These are phyloP conservation scores for Chalciporus piperatoides DNA, from an alignment of 1,284 basidiomycete genomes.

Conservation along the genomic window DNA sequence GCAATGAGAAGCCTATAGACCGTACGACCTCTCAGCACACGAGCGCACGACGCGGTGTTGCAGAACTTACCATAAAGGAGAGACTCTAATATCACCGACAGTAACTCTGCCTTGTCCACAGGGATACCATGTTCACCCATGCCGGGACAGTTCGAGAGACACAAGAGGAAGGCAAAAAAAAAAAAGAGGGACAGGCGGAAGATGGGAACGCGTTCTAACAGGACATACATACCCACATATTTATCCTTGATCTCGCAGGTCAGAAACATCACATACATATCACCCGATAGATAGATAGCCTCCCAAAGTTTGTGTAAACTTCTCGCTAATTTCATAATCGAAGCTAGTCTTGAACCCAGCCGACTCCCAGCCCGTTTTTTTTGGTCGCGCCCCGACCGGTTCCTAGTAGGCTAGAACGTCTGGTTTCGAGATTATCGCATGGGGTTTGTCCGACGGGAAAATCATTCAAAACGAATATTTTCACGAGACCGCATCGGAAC, in stretches of 20 bases:
- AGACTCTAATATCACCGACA: constrained; percentile 20
- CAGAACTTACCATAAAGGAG: constrained; percentile 21
- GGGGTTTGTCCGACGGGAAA: too few relatives aligned
- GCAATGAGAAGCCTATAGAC: constrained; percentile 5
- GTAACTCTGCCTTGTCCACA: constrained; percentile 22
- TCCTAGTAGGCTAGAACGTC: too few relatives aligned
- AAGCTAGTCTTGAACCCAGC: too few relatives aligned
- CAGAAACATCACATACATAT: background rate
- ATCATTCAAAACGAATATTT: too few relatives aligned
- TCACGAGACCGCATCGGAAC: too few relatives aligned
- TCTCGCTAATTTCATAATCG: background rate
- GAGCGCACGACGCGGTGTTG: background rate
- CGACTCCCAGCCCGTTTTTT: too few relatives aligned
- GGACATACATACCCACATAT: background rate
- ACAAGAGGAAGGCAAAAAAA: background rate
- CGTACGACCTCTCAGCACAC: background rate
- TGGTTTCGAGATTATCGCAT: too few relatives aligned
- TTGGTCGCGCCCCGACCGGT: too few relatives aligned
- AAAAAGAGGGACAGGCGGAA: background rate
- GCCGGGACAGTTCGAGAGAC: background rate
- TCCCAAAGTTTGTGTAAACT: background rate
- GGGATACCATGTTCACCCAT: constrained; percentile 13
- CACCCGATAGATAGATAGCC: background rate
- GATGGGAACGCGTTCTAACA: too few relatives aligned
- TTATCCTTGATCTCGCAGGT: background rate